phyloP scores from a whole-genome alignment of 2,329 filamentous ascomycete species.

The Cytospora chrysosperma region DNA sequence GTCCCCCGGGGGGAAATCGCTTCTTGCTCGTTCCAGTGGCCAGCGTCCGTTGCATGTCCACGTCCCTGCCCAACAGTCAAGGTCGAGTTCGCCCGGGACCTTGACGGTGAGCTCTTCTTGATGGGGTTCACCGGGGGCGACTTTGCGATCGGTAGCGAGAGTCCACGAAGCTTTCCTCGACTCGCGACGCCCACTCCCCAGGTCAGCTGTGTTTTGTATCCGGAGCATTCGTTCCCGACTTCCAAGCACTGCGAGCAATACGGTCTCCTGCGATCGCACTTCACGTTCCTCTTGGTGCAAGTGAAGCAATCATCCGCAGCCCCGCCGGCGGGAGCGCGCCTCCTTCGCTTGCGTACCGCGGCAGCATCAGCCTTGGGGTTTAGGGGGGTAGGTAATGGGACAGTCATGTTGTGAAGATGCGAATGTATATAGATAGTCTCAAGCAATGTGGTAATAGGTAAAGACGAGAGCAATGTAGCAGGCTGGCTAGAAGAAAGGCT shows the following conservation, averaged over 20 bases:
- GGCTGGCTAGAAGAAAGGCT: slow-evolving; percentile 18
- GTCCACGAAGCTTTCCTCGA: slow-evolving; percentile 86
- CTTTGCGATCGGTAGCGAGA: slow-evolving; percentile 72
- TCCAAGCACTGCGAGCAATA: slow-evolving; percentile 96
- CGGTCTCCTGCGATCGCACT: slow-evolving; percentile 87
- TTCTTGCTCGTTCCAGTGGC: slow-evolving; percentile 41
- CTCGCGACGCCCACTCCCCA: slow-evolving; percentile 97
- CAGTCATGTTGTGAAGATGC: slow-evolving; percentile 44
- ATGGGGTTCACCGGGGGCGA: slow-evolving; percentile 51
- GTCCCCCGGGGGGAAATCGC: slow-evolving; percentile 36
- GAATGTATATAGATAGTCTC: neutral
- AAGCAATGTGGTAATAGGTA: slow-evolving; percentile 13
- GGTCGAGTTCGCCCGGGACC: slow-evolving; percentile 46
- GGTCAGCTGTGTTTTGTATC: slow-evolving; percentile 94
- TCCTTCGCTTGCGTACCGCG: slow-evolving; percentile 69
- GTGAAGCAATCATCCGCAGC: slow-evolving; percentile 94
- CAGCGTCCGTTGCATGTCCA: slow-evolving; percentile 32
- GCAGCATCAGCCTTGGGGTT: slow-evolving; percentile 36
- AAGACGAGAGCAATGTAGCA: neutral
- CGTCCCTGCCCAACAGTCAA: slow-evolving; percentile 13
- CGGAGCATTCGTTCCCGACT: slow-evolving; percentile 86
- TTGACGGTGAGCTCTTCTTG: slow-evolving; percentile 47
- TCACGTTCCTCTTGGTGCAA: slow-evolving; percentile 77
- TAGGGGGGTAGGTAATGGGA: slow-evolving; percentile 43
- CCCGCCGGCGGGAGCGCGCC: slow-evolving; percentile 83